These are phyloP conservation scores for Fusarium napiforme DNA, from an alignment of 2,329 filamentous ascomycete genomes.

Conservation along the genomic window DNA sequence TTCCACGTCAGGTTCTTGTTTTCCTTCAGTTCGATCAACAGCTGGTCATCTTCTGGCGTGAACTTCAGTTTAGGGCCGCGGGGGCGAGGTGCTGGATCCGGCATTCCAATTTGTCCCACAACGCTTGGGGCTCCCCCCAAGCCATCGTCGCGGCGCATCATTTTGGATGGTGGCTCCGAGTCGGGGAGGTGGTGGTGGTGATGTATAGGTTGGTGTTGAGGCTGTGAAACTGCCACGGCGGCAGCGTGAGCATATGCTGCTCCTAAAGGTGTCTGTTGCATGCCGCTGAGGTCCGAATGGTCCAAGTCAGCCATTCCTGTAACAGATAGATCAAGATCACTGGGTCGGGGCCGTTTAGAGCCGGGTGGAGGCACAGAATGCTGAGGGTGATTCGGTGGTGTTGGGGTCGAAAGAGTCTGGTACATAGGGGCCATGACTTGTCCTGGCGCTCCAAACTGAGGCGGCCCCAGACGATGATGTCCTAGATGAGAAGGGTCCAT, in stretches of 20 bases:
- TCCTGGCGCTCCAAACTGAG: conserved; percentile 62
- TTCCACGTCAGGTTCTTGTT: conserved; percentile 97
- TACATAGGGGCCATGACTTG: conserved; percentile 65
- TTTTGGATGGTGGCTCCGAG: conserved; percentile 74
- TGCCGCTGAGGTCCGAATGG: conserved; percentile 65
- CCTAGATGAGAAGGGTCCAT: conserved; percentile 67
- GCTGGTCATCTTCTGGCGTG: conserved; percentile 88
- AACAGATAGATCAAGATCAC: conserved; percentile 68
- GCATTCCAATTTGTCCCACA: conserved; percentile 89
- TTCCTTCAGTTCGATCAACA: conserved; percentile 91
- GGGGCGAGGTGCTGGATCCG: conserved; percentile 80
- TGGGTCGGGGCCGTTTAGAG: conserved; percentile 66
- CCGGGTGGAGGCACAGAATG: conserved; percentile 44
- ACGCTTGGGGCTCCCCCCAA: conserved; percentile 79
- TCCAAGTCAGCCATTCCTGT: conserved; percentile 63
- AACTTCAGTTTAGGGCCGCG: conserved; percentile 93
- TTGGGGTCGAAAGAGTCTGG: conserved; percentile 59
- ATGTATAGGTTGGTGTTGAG: conserved; percentile 68
- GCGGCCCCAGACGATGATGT: conserved; percentile 61
- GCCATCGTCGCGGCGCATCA: conserved; percentile 69
- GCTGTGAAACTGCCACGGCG: conserved; percentile 43
- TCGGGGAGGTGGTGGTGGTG: conserved; percentile 86
- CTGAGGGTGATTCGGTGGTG: conserved; percentile 47
- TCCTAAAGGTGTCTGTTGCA: conserved; percentile 65
- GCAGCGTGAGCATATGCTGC: conserved; percentile 61